A percentile compares a stretch with the other conserved stretches of the same genome.
Conservation (phyloP, 768 basidiomycete genomes). For the Lactarius hengduanensis region DNA sequence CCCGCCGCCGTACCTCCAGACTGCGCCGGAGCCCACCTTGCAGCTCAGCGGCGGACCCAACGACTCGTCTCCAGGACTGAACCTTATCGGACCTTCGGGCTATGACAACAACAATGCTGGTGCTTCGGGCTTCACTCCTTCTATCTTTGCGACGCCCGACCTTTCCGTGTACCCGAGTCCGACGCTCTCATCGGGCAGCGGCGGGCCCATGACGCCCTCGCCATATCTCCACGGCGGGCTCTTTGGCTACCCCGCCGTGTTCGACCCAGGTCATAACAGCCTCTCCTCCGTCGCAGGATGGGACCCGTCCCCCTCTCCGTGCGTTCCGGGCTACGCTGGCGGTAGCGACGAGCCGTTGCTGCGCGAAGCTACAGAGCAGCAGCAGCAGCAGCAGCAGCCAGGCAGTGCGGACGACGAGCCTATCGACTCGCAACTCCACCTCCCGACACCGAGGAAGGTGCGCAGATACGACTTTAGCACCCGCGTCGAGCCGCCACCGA, state of each 20-base stretch:
- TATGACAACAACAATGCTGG: not conserved
- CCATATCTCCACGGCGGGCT: slow-evolving; percentile 20
- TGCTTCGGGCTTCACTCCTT: not conserved
- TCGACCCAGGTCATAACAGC: slow-evolving; percentile 16
- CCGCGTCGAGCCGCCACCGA: not conserved
- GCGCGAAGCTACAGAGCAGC: no score
- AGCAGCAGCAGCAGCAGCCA: not conserved
- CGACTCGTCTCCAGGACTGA: slow-evolving; percentile 18
- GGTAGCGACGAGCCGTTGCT: not conserved
- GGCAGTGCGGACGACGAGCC: not conserved
- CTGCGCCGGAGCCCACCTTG: not conserved
- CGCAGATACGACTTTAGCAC: not conserved
- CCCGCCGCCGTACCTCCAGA: not conserved
- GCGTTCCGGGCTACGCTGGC: not conserved
- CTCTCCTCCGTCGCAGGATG: slow-evolving; percentile 11
- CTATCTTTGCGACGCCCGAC: slow-evolving; percentile 22
- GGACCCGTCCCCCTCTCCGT: slow-evolving; percentile 17
- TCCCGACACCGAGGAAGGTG: slow-evolving; percentile 6
- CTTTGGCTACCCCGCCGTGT: slow-evolving; percentile 21
- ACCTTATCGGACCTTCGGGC: slow-evolving; percentile 1
- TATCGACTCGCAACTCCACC: slow-evolving; percentile 1
- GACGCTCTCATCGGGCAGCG: slow-evolving; percentile 21
- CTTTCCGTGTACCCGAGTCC: slow-evolving; percentile 24
- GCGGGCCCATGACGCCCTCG: slow-evolving; percentile 22
- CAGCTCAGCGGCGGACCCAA: slow-evolving; percentile 16